Conservation (phyloP, 805 yeast species). For the Huiozyma sinensis region DNA sequence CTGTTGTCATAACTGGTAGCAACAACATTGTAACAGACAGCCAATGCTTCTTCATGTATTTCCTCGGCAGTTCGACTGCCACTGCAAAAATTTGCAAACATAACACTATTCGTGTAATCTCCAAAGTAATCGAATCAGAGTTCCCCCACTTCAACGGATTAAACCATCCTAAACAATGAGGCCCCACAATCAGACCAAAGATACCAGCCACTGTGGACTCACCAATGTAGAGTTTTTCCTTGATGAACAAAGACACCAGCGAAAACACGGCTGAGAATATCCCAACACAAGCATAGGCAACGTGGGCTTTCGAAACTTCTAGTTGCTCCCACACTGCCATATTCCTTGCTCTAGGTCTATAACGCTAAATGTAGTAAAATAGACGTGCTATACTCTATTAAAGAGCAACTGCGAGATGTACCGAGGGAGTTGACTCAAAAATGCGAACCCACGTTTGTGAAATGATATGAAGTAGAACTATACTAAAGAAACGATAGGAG, state of each 20-base stretch:
- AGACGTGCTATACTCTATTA: not conserved
- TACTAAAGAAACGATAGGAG: no score
- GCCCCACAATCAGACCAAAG: conserved; percentile 81
- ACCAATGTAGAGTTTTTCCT: conserved; percentile 77
- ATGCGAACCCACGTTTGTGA: no score
- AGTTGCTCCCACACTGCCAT: conserved; percentile 29
- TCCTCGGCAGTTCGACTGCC: conserved; percentile 85
- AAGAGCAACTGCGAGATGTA: not conserved
- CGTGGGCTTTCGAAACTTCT: conserved; percentile 51
- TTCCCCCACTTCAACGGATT: conserved; percentile 80
- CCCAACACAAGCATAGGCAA: conserved; percentile 82
- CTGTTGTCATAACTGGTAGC: conserved; percentile 81
- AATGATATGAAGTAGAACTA: no score
- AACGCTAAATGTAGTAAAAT: not conserved
- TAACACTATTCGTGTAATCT: conserved; percentile 69
- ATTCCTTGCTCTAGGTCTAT: not conserved
- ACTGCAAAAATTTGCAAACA: conserved; percentile 88
- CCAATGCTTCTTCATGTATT: conserved; percentile 82
- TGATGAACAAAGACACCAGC: conserved; percentile 66
- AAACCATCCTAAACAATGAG: conserved; percentile 77
- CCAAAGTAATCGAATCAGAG: conserved; percentile 70
- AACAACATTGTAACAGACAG: conserved; percentile 60
- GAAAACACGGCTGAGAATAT: conserved; percentile 74
- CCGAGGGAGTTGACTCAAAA: not conserved
- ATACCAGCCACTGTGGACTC: conserved; percentile 85